Evolutionary conservation across 768 basidiomycete species (phyloP).

Genomic region (Megacollybia marginata): DNA sequence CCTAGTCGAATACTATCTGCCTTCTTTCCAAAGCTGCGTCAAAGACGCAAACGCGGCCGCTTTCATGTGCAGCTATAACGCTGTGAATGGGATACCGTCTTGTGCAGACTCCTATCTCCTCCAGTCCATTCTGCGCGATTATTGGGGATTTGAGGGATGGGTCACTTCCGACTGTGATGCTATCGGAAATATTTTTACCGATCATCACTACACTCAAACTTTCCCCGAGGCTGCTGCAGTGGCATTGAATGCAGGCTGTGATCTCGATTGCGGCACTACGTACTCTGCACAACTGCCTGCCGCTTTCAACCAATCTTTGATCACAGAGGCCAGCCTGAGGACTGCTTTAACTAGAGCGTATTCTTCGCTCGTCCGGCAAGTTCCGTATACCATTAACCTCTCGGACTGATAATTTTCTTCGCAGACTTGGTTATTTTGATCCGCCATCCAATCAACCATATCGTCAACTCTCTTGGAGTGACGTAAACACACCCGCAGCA

Average conservation of each 20-base stretch:
- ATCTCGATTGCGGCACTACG: conserved; percentile 46
- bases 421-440: not conserved
- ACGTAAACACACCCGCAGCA: conserved; percentile 43
- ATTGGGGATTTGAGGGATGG: conserved; percentile 48
- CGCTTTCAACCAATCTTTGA: conserved; percentile 40
- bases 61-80: conserved; percentile 61
- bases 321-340: conserved; percentile 36
- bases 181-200: conserved; percentile 39
- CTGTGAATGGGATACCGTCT: conserved; percentile 51
- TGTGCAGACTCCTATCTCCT: conserved; percentile 49
- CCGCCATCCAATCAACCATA: not conserved
- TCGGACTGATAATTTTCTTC: not conserved
- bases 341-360: conserved; percentile 39
- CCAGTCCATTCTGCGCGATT: conserved; percentile 41
- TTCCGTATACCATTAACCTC: not conserved
- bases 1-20: conserved; percentile 31
- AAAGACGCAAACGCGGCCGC: conserved; percentile 52
- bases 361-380: conserved; percentile 45
- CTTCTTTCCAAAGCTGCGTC: conserved; percentile 52
- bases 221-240: conserved; percentile 41
- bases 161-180: conserved; percentile 54
- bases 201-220: conserved; percentile 40
- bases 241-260: conserved; percentile 45
- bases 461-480: conserved; percentile 37
- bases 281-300: conserved; percentile 36